Evolutionary conservation across 1,139 yeast genomes (phyloP).

Genomic region (Pichia sp.): DNA sequence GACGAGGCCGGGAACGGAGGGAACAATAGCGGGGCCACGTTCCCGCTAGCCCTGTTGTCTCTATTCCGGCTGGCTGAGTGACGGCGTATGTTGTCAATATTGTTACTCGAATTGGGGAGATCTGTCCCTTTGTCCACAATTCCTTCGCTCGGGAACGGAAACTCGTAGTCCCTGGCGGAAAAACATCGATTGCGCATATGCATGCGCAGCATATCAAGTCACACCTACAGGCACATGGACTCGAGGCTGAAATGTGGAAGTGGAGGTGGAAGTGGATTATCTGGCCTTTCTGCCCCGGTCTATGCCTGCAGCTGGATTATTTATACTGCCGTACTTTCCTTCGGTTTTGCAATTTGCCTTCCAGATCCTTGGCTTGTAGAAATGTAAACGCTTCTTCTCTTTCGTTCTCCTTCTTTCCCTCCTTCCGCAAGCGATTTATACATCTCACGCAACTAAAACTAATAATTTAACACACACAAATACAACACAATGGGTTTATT

Average conservation of each 20-base stretch:
- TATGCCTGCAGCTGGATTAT: not conserved
- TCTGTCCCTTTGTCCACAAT: not conserved
- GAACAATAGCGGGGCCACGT: not conserved
- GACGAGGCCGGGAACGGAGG: not conserved
- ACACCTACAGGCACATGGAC: not conserved
- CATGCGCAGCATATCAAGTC: not conserved
- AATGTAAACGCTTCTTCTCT: not conserved
- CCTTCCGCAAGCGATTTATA: not conserved
- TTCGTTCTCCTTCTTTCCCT: not conserved
- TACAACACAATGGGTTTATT: constrained; percentile 29
- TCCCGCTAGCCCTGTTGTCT: not conserved
- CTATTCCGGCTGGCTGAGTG: not conserved
- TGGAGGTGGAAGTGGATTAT: not conserved
- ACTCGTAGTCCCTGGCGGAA: not conserved
- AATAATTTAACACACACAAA: not conserved
- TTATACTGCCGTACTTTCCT: not conserved
- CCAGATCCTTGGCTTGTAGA: not conserved
- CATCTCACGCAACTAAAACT: not conserved
- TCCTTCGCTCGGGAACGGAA: not conserved
- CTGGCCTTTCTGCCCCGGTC: not conserved
- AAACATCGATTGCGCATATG: not conserved
- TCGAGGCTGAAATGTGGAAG: not conserved
- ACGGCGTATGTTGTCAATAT: not conserved
- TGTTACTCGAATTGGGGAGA: not conserved
- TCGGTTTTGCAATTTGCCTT: not conserved